Evolutionary conservation across 1,139 yeast species (phyloP), one percentile per base, ranked within the genome.

Genomic region (Wickerhamomyces sp.): DNA sequence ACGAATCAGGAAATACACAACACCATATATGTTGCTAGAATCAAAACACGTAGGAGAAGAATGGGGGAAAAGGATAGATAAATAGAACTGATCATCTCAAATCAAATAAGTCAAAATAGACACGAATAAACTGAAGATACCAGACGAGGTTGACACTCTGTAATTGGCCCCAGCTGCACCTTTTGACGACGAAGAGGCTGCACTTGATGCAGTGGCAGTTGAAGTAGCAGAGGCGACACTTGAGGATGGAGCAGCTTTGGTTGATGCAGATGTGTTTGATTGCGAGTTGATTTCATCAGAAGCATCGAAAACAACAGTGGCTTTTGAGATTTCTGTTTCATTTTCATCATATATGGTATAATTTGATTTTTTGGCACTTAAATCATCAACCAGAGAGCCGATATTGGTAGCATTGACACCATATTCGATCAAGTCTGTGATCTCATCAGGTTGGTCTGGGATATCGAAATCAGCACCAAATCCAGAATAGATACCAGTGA

Each of bases 341-440:
- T 70, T 71, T 36, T 69, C 63, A 54, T 84, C 84, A 52, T 69
- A 64, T 41, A 80, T 66, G 10, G 69, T 61, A 59, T 69, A 75
- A 39, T 69, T 68, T 18, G 80, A 64, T 31, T 68, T 64, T 45
- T 66, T 67, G 9, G 64, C 59, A 42, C 63, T 57, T 39, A 76
- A 60, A 34, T 62, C 61, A 27, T 64, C 62, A 47, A 79, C 62
- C 43, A 79, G 62, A 45, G 69, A 54, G 45, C 86, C 85, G 47
- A 71, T 57, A 51, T 79, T 76, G 38, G 69, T 62, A 58, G 71
- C 68, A 42, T 73, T 73, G 41, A 74, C 78, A 59, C 86, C 86
- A 49, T 75, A 64, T 52, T 71, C 61, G 50, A 80, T 76, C 64
- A 74, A 50, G 13, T 59, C 57, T 13, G 65, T 54, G 43, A 71